Conservation (phyloP, 768 basidiomycete species). For the Termitomyces sp. region DNA sequence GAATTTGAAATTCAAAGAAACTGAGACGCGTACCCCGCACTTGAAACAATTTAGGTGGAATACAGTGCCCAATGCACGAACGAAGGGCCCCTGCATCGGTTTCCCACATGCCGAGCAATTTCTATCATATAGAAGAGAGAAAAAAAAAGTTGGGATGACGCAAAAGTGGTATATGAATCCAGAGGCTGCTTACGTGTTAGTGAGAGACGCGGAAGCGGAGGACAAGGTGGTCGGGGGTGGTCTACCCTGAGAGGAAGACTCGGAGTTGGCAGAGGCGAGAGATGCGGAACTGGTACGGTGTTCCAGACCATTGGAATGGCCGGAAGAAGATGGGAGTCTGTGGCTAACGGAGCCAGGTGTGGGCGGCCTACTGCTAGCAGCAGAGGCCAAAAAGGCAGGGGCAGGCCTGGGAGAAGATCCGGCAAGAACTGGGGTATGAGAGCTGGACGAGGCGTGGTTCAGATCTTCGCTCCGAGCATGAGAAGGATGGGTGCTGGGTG, state of each 20-base stretch:
- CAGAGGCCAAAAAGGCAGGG: constrained; percentile 40
- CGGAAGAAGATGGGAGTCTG: constrained; percentile 47
- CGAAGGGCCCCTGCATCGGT: constrained; percentile 92
- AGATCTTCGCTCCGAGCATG: constrained; percentile 71
- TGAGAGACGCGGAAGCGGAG: constrained; percentile 49
- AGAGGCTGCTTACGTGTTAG: constrained; percentile 48
- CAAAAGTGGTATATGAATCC: constrained; percentile 5
- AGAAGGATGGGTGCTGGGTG: constrained; percentile 27
- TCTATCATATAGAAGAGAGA: constrained; percentile 30
- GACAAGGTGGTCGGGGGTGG: constrained; percentile 48
- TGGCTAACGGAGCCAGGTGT: constrained; percentile 48
- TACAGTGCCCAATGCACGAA: constrained; percentile 88
- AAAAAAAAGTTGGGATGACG: constrained; percentile 19
- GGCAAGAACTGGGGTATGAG: constrained; percentile 18
- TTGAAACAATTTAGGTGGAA: constrained; percentile 98
- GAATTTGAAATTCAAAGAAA: constrained; percentile 5
- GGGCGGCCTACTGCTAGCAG: constrained; percentile 44
- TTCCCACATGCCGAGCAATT: constrained; percentile 75
- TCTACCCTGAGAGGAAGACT: constrained; percentile 40
- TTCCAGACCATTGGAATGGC: constrained; percentile 42
- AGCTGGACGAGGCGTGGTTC: constrained; percentile 40
- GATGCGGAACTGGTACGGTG: constrained; percentile 43
- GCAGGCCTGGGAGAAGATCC: constrained; percentile 38
- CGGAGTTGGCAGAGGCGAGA: constrained; percentile 50
- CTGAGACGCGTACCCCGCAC: constrained; percentile 69